Evolutionary conservation across 768 basidiomycete genomes (phyloP).

Genomic region (Tricholoma sp.): DNA sequence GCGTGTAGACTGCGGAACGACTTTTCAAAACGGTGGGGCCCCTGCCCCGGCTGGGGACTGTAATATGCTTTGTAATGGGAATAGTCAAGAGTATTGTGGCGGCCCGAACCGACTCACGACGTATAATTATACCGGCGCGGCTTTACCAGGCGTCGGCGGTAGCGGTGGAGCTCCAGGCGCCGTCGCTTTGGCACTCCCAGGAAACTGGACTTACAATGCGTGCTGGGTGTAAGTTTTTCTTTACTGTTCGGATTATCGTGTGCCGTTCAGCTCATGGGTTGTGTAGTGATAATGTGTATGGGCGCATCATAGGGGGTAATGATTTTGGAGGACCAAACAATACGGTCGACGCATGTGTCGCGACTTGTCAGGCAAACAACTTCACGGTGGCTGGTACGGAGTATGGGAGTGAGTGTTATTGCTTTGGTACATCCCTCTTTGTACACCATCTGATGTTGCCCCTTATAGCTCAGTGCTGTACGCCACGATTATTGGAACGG

Average conservation of each 20-base stretch:
- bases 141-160: conserved; percentile 35
- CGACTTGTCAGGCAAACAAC: conserved; percentile 46
- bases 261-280: not conserved
- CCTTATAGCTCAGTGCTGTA: conserved; percentile 39
- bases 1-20: conserved; percentile 42
- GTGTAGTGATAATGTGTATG: conserved; percentile 50
- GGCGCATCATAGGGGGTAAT: conserved; percentile 45
- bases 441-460: conserved; percentile 3
- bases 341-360: conserved; percentile 64
- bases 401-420: conserved; percentile 43
- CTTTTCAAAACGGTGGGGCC: conserved; percentile 42
- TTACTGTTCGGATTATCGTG: not conserved
- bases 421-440: not conserved
- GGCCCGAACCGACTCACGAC: conserved; percentile 63
- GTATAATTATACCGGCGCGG: conserved; percentile 66
- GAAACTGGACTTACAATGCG: conserved; percentile 52
- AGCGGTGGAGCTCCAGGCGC: conserved; percentile 35
- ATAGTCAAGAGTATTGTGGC: conserved; percentile 64
- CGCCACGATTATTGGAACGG: conserved; percentile 12
- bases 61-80: conserved; percentile 62
- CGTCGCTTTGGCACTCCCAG: conserved; percentile 48
- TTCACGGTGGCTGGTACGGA: conserved; percentile 71
- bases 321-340: conserved; percentile 23
- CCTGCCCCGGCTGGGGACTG: conserved; percentile 49
- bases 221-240: conserved; percentile 55